Evolutionary conservation across 164 flowering plant species (phyloP).

Genomic region (Aristolochia californica): DNA sequence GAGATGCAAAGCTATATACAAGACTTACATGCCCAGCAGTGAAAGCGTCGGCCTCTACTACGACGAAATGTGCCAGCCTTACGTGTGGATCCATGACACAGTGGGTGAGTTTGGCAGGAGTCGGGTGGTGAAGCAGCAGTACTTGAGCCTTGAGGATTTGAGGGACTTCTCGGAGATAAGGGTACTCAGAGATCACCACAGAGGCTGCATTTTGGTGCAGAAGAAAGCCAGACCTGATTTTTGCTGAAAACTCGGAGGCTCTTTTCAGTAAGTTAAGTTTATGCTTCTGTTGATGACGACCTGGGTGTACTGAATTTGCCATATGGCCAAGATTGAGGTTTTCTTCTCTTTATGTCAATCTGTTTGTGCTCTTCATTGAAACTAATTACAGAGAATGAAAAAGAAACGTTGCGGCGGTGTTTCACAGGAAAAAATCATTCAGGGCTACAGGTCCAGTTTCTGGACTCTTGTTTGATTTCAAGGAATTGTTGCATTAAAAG

Average conservation of each 20-base stretch:
- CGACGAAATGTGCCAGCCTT: slow-evolving; percentile 70
- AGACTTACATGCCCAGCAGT: slow-evolving; percentile 45
- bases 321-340: too few relatives aligned
- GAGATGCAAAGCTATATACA: slow-evolving; percentile 59
- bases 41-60: slow-evolving; percentile 21
- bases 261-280: neutral
- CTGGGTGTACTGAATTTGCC: too few relatives aligned
- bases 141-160: slow-evolving; percentile 67
- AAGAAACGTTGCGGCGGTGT: too few relatives aligned
- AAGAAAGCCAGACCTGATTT: slow-evolving; percentile 62
- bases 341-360: too few relatives aligned
- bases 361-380: too few relatives aligned
- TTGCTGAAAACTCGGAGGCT: slow-evolving; percentile 25
- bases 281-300: too few relatives aligned
- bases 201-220: slow-evolving; percentile 53
- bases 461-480: too few relatives aligned
- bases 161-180: slow-evolving; percentile 68
- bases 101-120: slow-evolving; percentile 34
- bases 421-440: too few relatives aligned
- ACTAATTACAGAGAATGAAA: too few relatives aligned
- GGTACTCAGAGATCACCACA: slow-evolving; percentile 56
- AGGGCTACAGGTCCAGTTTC: too few relatives aligned
- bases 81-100: slow-evolving; percentile 69
- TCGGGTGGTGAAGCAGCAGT: slow-evolving; percentile 79
- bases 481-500: too few relatives aligned